Conservation (phyloP, 768 basidiomycete species). For the Lentinula boryana region DNA sequence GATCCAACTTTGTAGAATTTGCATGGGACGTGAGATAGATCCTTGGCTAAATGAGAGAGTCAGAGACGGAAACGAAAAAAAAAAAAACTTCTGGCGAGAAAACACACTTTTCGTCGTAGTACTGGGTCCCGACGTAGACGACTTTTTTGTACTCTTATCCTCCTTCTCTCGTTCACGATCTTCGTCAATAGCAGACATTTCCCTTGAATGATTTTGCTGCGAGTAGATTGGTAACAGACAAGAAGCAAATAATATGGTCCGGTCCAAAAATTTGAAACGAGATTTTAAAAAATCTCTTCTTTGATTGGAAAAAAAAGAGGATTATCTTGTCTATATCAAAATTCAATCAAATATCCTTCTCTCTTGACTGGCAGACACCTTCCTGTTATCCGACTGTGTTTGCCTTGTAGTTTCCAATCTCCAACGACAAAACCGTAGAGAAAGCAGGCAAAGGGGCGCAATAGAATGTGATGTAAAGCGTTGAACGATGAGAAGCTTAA, state of each 20-base stretch:
- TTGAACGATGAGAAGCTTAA: background rate
- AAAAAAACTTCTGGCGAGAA: background rate
- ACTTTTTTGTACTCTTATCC: background rate
- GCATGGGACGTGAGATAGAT: conserved; percentile 94
- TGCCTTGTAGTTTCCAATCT: background rate
- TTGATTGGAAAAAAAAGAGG: background rate
- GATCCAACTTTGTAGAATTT: conserved; percentile 94
- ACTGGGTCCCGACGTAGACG: background rate
- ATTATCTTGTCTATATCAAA: background rate
- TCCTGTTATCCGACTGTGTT: background rate
- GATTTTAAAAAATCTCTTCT: background rate
- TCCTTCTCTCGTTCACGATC: background rate
- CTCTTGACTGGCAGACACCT: background rate
- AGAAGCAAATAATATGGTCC: background rate
- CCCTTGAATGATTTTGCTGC: background rate
- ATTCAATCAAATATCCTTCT: background rate
- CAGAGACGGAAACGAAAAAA: no score
- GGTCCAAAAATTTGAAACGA: background rate
- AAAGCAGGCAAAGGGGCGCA: background rate
- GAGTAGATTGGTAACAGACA: background rate
- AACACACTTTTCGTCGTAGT: background rate
- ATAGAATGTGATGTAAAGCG: background rate
- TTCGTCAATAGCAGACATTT: conserved; percentile 1
- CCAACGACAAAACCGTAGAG: background rate
- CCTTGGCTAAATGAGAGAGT: conserved; percentile 51